Conservation (phyloP, 2,329 filamentous ascomycete genomes). For the Juglanconis sp. region DNA sequence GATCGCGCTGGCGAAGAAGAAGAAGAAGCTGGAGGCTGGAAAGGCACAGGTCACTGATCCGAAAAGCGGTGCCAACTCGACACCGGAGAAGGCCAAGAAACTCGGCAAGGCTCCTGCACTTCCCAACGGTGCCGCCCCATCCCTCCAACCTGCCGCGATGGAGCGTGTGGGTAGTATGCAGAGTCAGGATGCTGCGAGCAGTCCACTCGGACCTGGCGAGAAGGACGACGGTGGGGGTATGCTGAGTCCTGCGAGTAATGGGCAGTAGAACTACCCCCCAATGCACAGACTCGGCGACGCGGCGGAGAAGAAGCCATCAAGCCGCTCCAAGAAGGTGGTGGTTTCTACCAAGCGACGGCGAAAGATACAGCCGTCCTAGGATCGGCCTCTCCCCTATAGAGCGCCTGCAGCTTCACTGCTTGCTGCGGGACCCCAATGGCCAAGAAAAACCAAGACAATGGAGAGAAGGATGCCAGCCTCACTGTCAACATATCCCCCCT, state of each 20-base stretch:
- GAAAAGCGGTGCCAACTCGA: conserved; percentile 35
- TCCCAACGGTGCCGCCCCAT: conserved; percentile 38
- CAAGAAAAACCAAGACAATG: neutral
- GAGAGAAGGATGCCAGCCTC: neutral
- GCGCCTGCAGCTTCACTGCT: neutral
- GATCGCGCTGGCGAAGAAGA: conserved; percentile 80
- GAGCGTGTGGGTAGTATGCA: conserved; percentile 57
- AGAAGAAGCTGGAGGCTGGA: conserved; percentile 66
- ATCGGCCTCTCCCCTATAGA: neutral
- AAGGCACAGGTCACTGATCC: conserved; percentile 50
- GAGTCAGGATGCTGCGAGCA: conserved; percentile 56
- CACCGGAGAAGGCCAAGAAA: conserved; percentile 48
- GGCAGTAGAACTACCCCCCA: conserved; percentile 33
- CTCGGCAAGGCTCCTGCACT: conserved; percentile 34
- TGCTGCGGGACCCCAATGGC: neutral
- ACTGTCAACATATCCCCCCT: neutral
- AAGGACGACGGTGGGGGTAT: conserved; percentile 64
- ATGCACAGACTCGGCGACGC: neutral
- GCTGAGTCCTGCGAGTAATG: conserved; percentile 81
- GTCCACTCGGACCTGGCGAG: conserved; percentile 54
- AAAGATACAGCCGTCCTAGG: neutral
- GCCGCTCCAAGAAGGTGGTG: neutral
- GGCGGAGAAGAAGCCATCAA: neutral
- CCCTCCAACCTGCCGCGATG: conserved; percentile 47
- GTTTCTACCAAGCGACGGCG: neutral